Base-by-base conservation (phyloP, 2,329 filamentous ascomycete species). In the Amesomyces nigricolor region DNA sequence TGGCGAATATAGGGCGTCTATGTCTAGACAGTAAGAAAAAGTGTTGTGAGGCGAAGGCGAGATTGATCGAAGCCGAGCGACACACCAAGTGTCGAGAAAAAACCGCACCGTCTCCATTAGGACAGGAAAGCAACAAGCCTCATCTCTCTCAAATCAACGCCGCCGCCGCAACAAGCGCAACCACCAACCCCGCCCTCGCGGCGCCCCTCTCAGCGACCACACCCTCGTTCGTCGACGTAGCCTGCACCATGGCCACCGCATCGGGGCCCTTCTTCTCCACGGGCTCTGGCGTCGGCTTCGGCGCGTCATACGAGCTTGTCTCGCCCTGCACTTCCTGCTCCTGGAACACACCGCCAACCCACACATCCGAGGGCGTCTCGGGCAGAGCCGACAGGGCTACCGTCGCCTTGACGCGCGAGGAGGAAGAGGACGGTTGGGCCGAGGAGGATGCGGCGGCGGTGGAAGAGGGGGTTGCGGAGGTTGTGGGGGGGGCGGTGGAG, bases 91-190 rank as follows among this genome's bases (percentile, higher is more conserved):
- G 17, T 19, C 17, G 17, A 19, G 17, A 19, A 3, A 19, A 19
- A 19, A 19, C 17, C 17, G 17, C 17, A 19, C 17, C 17, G 17
- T 19, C 17, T 19, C 17, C 17, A 19, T 19, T 19, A 19, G 17
- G 3, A 19, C 17, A 19, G 17, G 17, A 19, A 19, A 19, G 17
- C 2, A 19, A 19, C 17, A 19, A 19, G 17, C 17, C 17, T 19
- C 17, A 19, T 19, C 17, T 19, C 17, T 19, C 17, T 19, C 46
- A 80, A 60, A 76, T 74, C 59, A 80, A 69, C 62, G 72, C 78
- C 14, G 74, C 73, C 26, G 79, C 75, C 22, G 78, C 80, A 32
- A 81, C 71, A 44, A 83, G 73, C 51, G 80, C 80, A 45, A 83
- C 73, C 43, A 83, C 70, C 19, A 83, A 72, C 45, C 80, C 78